These are phyloP conservation scores for Myxozyma sirexii DNA, from an alignment of 805 yeast genomes.

Conservation along the genomic window DNA sequence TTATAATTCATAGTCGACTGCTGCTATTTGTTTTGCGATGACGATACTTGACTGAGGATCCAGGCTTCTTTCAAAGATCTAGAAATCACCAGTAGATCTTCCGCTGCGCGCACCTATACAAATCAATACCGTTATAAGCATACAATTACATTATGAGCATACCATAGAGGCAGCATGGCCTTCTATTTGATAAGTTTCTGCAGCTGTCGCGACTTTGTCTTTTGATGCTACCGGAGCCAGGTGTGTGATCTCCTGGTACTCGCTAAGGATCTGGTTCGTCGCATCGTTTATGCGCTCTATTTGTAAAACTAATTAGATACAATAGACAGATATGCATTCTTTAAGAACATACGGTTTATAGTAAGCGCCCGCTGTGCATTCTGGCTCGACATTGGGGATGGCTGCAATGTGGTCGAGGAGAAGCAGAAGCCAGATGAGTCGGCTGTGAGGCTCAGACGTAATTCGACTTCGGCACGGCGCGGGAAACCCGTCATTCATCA, in stretches of 20 bases:
- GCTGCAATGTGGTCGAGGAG: too few relatives aligned
- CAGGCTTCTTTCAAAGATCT: slow-evolving; percentile 49
- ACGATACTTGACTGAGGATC: slow-evolving; percentile 46
- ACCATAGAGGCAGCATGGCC: slow-evolving; percentile 44
- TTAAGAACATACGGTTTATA: slow-evolving; percentile 20
- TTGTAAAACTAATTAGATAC: neutral
- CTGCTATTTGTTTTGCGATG: slow-evolving; percentile 1
- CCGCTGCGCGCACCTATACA: slow-evolving; percentile 41
- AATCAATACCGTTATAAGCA: neutral
- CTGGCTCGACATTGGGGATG: slow-evolving; percentile 8
- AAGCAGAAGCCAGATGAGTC: too few relatives aligned
- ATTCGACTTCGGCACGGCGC: neutral
- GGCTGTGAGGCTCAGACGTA: slow-evolving; percentile 1
- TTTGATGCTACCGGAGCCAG: slow-evolving; percentile 40
- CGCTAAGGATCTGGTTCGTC: slow-evolving; percentile 16
- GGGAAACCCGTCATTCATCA: neutral
- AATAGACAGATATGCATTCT: neutral
- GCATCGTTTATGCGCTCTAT: slow-evolving; percentile 34
- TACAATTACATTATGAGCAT: neutral
- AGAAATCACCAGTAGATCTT: slow-evolving; percentile 46
- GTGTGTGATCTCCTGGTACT: slow-evolving; percentile 39
- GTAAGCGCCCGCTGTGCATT: slow-evolving; percentile 18
- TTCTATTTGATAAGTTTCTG: slow-evolving; percentile 46
- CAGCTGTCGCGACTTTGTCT: slow-evolving; percentile 43
- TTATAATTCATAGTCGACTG: neutral